phyloP scores from a whole-genome alignment of 2,329 filamentous ascomycete genomes.

The Zelopaecilomyces penicillatus region DNA sequence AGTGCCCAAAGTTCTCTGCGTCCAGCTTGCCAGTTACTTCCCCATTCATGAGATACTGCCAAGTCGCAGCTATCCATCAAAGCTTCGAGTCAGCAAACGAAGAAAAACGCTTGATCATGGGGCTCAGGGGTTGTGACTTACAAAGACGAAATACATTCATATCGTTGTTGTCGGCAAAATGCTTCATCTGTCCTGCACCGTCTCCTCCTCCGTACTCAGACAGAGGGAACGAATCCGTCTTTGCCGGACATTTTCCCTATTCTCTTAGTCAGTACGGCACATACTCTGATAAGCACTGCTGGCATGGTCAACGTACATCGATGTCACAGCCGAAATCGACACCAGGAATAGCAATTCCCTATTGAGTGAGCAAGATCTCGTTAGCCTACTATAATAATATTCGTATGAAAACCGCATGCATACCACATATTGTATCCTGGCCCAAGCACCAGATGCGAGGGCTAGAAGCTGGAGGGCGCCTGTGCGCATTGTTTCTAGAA shows the following conservation, averaged over 20 bases:
- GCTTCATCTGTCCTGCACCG: conserved; percentile 45
- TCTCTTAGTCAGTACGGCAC: background rate
- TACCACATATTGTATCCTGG: too few relatives aligned
- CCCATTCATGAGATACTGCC: conserved; percentile 52
- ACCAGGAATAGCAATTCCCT: conserved; percentile 37
- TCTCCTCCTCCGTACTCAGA: conserved; percentile 22
- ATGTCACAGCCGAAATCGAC: conserved; percentile 41
- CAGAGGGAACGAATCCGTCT: conserved; percentile 27
- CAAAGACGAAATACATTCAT: conserved; percentile 49
- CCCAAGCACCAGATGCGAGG: too few relatives aligned
- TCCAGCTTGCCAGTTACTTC: conserved; percentile 43
- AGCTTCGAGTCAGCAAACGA: background rate
- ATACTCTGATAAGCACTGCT: too few relatives aligned
- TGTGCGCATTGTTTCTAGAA: too few relatives aligned
- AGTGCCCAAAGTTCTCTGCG: conserved; percentile 37
- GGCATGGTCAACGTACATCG: conserved; percentile 23
- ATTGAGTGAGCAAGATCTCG: background rate
- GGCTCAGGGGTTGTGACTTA: conserved; percentile 12
- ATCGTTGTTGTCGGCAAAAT: conserved; percentile 42
- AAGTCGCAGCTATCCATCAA: conserved; percentile 29
- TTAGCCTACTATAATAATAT: too few relatives aligned
- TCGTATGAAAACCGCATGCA: too few relatives aligned
- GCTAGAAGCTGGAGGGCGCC: too few relatives aligned
- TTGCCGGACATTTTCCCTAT: conserved; percentile 31
- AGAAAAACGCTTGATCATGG: background rate